These are phyloP conservation scores for Carex littledalei DNA, from an alignment of 176 grass and related monocot species.

Conservation along the genomic window DNA sequence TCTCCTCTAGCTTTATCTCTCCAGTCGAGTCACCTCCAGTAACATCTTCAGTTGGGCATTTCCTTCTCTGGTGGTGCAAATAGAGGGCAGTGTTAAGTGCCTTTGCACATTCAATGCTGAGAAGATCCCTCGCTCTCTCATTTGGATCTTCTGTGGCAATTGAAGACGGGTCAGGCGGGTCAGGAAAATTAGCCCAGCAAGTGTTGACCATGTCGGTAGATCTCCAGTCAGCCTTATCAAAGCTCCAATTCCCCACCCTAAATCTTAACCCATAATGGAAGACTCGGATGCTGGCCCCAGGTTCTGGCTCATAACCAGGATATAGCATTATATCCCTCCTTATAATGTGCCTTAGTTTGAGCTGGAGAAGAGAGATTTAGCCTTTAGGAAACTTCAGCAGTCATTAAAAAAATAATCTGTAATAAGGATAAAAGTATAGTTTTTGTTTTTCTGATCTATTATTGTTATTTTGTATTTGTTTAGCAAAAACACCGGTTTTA, in stretches of 20 bases:
- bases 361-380: conserved; percentile 35
- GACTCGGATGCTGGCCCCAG: conserved; percentile 59
- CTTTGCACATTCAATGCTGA: conserved; percentile 85
- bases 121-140: conserved; percentile 64
- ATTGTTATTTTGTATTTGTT: background rate
- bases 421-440: background rate
- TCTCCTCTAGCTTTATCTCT: conserved; percentile 22
- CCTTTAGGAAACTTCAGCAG: background rate
- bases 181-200: conserved; percentile 84
- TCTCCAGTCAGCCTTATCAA: conserved; percentile 97
- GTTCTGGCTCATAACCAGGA: conserved; percentile 77
- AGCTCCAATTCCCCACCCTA: conserved; percentile 86
- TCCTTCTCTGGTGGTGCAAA: conserved; percentile 58
- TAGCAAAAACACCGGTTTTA: background rate
- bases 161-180: conserved; percentile 73
- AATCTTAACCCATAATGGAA: conserved; percentile 97
- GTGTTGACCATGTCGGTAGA: conserved; percentile 64
- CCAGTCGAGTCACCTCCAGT: conserved; percentile 14
- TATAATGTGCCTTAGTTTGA: conserved; percentile 78
- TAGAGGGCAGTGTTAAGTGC: conserved; percentile 79
- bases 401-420: background rate
- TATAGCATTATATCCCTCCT: conserved; percentile 85
- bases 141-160: conserved; percentile 34
- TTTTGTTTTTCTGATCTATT: background rate
- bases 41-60: conserved; percentile 39